Evolutionary conservation across 495 filamentous ascomycete genomes (phyloP).

Genomic region (Cercophora sp.): DNA sequence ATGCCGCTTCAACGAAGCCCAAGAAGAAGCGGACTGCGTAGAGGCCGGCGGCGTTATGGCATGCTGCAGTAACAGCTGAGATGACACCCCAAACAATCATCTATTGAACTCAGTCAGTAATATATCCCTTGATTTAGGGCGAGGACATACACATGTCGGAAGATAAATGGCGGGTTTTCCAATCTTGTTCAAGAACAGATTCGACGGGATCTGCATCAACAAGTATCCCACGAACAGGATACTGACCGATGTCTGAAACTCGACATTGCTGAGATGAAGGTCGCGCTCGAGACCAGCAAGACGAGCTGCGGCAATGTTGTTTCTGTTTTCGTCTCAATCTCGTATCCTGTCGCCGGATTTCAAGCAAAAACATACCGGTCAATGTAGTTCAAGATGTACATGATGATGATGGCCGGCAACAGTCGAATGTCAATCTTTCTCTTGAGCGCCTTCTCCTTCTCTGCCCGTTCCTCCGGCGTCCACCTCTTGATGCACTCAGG

Average conservation of each 20-base stretch:
- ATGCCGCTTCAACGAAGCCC: slow-evolving; percentile 56
- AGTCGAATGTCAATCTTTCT: slow-evolving; percentile 62
- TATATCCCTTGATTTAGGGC: slow-evolving; percentile 37
- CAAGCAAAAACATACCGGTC: slow-evolving; percentile 46
- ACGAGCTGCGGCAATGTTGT: slow-evolving; percentile 52
- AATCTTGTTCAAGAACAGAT: slow-evolving; percentile 55
- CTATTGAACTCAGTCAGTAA: slow-evolving; percentile 15
- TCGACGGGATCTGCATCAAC: slow-evolving; percentile 58
- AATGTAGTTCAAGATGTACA: slow-evolving; percentile 78
- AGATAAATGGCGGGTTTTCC: slow-evolving; percentile 62
- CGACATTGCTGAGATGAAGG: slow-evolving; percentile 36
- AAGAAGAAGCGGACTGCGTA: slow-evolving; percentile 67
- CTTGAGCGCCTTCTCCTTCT: slow-evolving; percentile 47
- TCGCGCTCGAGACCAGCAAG: slow-evolving; percentile 48
- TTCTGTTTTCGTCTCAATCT: slow-evolving; percentile 21
- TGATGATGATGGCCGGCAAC: slow-evolving; percentile 50
- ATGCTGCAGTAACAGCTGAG: slow-evolving; percentile 57
- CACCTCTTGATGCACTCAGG: slow-evolving; percentile 47
- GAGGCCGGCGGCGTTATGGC: slow-evolving; percentile 59
- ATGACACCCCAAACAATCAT: slow-evolving; percentile 75
- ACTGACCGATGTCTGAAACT: slow-evolving; percentile 60
- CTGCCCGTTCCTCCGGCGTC: slow-evolving; percentile 43
- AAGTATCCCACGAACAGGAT: slow-evolving; percentile 70
- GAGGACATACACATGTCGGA: slow-evolving; percentile 43
- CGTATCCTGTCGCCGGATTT: neutral